These are phyloP conservation scores for Phialophora expanda DNA, from an alignment of 2,329 filamentous ascomycete species.

Conservation along the genomic window DNA sequence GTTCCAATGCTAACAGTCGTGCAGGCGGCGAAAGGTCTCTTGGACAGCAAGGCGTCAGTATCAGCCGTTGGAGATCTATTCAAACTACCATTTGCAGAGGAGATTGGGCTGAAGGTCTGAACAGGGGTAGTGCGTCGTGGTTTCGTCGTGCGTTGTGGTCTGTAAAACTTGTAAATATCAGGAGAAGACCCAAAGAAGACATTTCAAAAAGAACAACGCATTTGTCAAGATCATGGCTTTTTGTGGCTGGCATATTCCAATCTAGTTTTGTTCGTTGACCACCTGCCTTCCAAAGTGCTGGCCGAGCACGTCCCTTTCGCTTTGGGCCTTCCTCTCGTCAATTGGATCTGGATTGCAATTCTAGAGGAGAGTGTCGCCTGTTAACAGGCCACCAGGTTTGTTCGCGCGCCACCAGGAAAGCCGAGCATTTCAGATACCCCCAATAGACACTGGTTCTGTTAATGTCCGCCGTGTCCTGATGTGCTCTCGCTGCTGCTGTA, in stretches of 20 bases:
- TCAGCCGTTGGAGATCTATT: conserved; percentile 90
- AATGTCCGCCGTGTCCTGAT: too few species aligned
- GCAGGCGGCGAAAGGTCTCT: conserved; percentile 83
- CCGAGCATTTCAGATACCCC: too few species aligned
- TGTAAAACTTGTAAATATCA: conserved; percentile 11
- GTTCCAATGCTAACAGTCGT: conserved; percentile 21
- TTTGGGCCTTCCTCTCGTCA: too few species aligned
- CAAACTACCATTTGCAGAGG: conserved; percentile 88
- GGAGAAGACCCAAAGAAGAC: conserved; percentile 2
- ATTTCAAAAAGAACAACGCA: background rate
- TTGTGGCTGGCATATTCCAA: background rate
- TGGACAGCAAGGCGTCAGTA: conserved; percentile 87
- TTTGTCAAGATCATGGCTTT: background rate
- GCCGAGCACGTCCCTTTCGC: too few species aligned
- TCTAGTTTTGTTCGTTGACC: background rate
- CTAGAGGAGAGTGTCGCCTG: too few species aligned
- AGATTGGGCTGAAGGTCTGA: conserved; percentile 94
- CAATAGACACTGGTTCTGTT: too few species aligned
- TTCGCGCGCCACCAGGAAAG: too few species aligned
- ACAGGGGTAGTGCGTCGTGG: conserved; percentile 20
- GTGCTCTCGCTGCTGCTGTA: too few species aligned
- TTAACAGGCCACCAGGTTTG: too few species aligned
- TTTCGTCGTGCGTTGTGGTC: background rate
- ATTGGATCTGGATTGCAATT: too few species aligned
- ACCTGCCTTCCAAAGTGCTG: too few species aligned